Percentiles rank a stretch among this genome's conserved stretches.
phyloP scores from a whole-genome alignment of 139 green algal species.

The Chlorella sp. region DNA sequence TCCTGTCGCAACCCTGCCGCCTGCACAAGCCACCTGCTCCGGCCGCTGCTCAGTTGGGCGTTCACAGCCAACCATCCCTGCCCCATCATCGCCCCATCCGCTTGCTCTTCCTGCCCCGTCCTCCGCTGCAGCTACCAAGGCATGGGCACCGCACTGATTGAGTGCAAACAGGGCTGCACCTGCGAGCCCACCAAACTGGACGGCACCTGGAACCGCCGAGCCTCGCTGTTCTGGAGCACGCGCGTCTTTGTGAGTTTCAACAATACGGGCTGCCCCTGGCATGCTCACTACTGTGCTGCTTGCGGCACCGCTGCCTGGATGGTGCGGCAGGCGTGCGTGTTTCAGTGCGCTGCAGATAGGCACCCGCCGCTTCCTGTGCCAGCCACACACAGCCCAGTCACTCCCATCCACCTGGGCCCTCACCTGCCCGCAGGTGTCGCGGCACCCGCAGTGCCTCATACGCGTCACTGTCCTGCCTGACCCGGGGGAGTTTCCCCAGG shows the following conservation, averaged over 20 bases:
- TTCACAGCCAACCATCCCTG: no score
- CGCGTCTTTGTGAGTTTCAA: constrained; percentile 2
- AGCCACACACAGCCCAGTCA: no score
- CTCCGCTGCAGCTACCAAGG: constrained; percentile 7
- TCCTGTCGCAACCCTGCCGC: no score
- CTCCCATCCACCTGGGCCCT: not conserved
- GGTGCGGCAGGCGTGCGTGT: no score
- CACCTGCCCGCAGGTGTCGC: not conserved
- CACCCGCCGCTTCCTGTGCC: not conserved
- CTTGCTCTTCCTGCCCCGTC: no score
- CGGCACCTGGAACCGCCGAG: constrained; percentile 13
- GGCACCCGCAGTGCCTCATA: not conserved
- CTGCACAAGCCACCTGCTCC: no score
- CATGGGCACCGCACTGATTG: constrained; percentile 10
- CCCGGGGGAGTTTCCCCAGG: not conserved
- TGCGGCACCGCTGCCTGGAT: no score
- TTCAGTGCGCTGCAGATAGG: no score
- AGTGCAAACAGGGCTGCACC: constrained; percentile 1
- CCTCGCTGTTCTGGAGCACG: constrained; percentile 16
- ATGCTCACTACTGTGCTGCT: no score
- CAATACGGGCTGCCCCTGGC: no score
- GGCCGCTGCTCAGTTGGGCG: no score
- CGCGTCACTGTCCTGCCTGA: not conserved
- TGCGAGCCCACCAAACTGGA: constrained; percentile 5
- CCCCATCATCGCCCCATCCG: no score